phyloP scores from a whole-genome alignment of 1,284 basidiomycete species.

The Quambalaria eucalypti region DNA sequence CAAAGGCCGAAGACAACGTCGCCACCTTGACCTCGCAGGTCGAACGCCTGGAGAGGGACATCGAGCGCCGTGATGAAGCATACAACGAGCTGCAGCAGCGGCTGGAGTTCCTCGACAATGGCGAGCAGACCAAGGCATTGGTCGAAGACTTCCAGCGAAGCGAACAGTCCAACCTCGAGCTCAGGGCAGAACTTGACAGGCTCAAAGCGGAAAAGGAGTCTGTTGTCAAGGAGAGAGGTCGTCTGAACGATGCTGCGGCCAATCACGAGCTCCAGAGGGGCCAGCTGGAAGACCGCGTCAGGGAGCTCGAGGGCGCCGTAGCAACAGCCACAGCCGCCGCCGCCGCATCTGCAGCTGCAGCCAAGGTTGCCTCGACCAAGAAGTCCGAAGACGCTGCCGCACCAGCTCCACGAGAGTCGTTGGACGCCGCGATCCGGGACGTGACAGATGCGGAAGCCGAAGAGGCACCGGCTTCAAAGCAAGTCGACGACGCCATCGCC shows the following conservation, averaged over 20 bases:
- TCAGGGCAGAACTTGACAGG: constrained; percentile 66
- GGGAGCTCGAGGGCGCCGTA: constrained; percentile 6
- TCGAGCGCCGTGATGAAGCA: constrained; percentile 61
- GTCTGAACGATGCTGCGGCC: constrained; percentile 8
- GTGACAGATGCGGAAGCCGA: background rate
- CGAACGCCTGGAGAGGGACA: constrained; percentile 67
- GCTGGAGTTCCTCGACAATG: constrained; percentile 59
- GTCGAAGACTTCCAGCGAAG: constrained; percentile 67
- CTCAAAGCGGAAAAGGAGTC: constrained; percentile 56
- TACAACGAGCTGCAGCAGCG: constrained; percentile 62
- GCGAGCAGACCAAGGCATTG: constrained; percentile 36
- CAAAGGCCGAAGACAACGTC: constrained; percentile 68
- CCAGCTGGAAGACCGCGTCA: constrained; percentile 10
- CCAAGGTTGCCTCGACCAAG: background rate
- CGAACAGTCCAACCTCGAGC: constrained; percentile 62
- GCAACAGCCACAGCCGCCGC: background rate
- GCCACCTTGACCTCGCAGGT: constrained; percentile 62
- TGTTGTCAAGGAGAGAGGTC: constrained; percentile 9
- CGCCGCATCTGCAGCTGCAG: constrained; percentile 1
- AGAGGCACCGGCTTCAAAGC: background rate
- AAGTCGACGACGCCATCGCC: background rate
- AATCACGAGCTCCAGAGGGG: constrained; percentile 8
- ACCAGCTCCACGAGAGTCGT: no score
- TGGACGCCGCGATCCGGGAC: background rate
- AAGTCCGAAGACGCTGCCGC: background rate